Evolutionary conservation across 2,329 filamentous ascomycete species (phyloP).

Genomic region (Pseudopithomyces chartarum): DNA sequence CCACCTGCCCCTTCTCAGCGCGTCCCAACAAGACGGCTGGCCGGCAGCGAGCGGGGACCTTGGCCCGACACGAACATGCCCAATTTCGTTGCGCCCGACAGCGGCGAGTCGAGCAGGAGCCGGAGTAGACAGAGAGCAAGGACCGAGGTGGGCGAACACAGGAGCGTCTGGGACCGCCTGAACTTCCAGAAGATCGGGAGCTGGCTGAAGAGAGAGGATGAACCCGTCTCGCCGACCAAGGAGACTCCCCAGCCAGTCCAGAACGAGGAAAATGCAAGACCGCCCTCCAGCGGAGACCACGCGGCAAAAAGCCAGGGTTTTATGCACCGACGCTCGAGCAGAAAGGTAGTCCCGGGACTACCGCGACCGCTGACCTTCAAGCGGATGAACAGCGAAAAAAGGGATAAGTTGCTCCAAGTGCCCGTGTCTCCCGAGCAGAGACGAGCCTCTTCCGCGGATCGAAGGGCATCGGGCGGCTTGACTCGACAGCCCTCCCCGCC

Average conservation of each 20-base stretch:
- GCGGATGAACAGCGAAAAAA: conserved; percentile 79
- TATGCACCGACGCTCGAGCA: conserved; percentile 37
- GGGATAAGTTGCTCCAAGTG: conserved; percentile 72
- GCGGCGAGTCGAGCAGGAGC: conserved; percentile 34
- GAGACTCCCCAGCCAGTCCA: conserved; percentile 5
- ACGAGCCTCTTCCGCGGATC: conserved; percentile 73
- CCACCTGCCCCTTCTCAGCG: not conserved
- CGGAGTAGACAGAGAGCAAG: conserved; percentile 40
- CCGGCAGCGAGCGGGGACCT: conserved; percentile 7
- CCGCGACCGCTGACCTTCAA: conserved; percentile 80
- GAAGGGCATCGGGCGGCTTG: conserved; percentile 66
- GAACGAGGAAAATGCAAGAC: conserved; percentile 41
- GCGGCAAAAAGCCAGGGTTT: conserved; percentile 20
- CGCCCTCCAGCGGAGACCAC: conserved; percentile 39
- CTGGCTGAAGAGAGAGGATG: conserved; percentile 48
- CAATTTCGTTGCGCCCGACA: conserved; percentile 28
- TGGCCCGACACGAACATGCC: conserved; percentile 29
- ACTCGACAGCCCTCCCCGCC: conserved; percentile 52
- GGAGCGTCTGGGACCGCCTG: conserved; percentile 44
- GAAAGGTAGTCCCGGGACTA: conserved; percentile 76
- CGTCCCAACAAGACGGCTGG: conserved; percentile 8
- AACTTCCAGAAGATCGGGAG: conserved; percentile 47
- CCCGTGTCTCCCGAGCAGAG: conserved; percentile 69
- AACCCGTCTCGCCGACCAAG: conserved; percentile 26
- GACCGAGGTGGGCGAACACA: conserved; percentile 39